Conservation (phyloP, 164 flowering plant genomes). For the Nymphaea thermarum region DNA sequence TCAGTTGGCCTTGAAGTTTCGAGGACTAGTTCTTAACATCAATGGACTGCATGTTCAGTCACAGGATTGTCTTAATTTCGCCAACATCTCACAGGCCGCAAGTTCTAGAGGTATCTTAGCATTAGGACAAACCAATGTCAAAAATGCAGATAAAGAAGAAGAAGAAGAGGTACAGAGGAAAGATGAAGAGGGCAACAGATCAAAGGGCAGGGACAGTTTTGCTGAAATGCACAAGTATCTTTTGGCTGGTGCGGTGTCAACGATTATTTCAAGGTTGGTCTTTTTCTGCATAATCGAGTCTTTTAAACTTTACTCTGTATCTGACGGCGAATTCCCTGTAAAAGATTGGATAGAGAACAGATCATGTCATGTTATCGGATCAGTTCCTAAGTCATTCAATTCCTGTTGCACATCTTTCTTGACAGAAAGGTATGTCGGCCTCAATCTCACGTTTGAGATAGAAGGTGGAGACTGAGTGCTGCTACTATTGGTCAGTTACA, state of each 20-base stretch:
- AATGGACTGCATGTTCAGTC: no score
- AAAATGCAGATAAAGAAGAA: neutral
- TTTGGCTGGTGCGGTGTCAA: constrained; percentile 12
- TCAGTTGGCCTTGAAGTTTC: neutral
- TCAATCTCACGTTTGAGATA: no score
- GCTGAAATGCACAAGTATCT: constrained; percentile 13
- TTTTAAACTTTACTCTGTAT: no score
- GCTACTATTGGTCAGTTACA: no score
- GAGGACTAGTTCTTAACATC: neutral
- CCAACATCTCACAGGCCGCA: neutral
- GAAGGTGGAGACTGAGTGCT: no score
- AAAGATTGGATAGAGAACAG: no score
- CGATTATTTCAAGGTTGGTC: constrained; percentile 8
- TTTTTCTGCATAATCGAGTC: neutral
- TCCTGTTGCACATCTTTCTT: no score
- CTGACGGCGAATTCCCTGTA: no score
- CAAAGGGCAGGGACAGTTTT: constrained; percentile 1
- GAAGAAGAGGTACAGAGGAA: neutral
- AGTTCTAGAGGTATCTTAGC: neutral
- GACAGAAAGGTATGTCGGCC: no score
- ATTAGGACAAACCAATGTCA: neutral
- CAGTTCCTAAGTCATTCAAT: no score
- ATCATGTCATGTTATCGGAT: no score
- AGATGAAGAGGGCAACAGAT: neutral
- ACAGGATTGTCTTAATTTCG: no score